Conservation (phyloP, 2,329 filamentous ascomycete species). For the Alternaria sp. region DNA sequence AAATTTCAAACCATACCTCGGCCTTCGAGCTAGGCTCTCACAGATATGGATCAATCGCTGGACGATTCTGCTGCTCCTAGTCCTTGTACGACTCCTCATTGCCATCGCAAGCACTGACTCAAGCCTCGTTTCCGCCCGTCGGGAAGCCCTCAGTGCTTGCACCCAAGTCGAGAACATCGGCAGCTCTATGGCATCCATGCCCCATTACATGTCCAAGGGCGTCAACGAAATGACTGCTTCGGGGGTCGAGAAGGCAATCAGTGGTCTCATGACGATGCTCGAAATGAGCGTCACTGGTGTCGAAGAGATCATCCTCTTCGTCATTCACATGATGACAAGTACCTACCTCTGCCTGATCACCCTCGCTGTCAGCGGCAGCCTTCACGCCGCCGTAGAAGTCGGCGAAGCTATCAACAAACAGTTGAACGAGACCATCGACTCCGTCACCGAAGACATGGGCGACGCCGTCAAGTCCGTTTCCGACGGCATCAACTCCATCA, state of each 20-base stretch:
- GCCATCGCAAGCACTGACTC: conserved; percentile 75
- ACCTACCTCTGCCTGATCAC: conserved; percentile 92
- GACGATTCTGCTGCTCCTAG: conserved; percentile 87
- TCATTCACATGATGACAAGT: conserved; percentile 88
- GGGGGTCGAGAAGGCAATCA: conserved; percentile 81
- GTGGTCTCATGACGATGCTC: conserved; percentile 80
- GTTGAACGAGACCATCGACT: conserved; percentile 69
- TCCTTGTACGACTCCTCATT: conserved; percentile 82
- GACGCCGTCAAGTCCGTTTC: conserved; percentile 47
- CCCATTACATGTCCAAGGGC: conserved; percentile 88
- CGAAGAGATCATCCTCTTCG: conserved; percentile 87
- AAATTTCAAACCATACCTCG: conserved; percentile 88
- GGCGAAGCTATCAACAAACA: conserved; percentile 67
- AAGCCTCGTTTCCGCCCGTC: conserved; percentile 77
- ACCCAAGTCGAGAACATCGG: conserved; percentile 91
- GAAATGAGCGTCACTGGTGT: conserved; percentile 81
- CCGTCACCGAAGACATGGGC: conserved; percentile 61
- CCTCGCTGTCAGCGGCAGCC: conserved; percentile 78
- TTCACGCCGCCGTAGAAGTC: conserved; percentile 73
- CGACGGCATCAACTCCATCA: conserved; percentile 51
- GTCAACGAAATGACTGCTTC: conserved; percentile 85
- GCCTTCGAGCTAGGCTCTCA: conserved; percentile 85
- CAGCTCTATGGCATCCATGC: conserved; percentile 97
- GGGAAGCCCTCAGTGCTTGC: conserved; percentile 86
- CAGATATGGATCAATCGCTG: conserved; percentile 98